Conservation (phyloP, 1,284 basidiomycete species). For the Apiotrichum domesticum region DNA sequence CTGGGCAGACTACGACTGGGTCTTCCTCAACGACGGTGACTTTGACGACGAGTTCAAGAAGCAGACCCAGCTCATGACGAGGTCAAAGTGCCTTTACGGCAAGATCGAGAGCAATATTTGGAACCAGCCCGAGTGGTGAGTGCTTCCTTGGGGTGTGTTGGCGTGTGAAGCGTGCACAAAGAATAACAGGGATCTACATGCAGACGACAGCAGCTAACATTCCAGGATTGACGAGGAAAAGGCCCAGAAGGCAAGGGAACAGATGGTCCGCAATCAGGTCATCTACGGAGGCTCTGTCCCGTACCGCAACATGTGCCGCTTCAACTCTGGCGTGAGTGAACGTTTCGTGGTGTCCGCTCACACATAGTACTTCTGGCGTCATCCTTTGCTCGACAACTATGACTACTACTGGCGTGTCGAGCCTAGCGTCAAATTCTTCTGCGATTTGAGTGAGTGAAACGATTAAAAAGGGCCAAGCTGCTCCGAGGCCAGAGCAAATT, state of each 20-base stretch:
- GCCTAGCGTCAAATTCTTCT: conserved; percentile 70
- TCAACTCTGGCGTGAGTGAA: conserved; percentile 74
- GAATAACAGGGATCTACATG: no score
- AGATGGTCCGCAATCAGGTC: conserved; percentile 69
- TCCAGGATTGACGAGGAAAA: conserved; percentile 61
- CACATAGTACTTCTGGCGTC: conserved; percentile 66
- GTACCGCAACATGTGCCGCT: conserved; percentile 72
- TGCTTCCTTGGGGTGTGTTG: background rate
- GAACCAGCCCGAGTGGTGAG: conserved; percentile 67
- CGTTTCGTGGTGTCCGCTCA: background rate
- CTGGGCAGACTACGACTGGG: conserved; percentile 75
- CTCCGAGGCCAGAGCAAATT: no score
- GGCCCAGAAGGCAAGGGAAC: conserved; percentile 58
- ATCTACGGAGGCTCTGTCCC: conserved; percentile 74
- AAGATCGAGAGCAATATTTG: conserved; percentile 74
- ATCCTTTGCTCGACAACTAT: conserved; percentile 69
- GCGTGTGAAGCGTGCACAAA: no score
- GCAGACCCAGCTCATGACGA: conserved; percentile 62
- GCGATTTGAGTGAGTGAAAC: conserved; percentile 53
- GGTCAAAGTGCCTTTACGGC: conserved; percentile 67
- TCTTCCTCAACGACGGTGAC: conserved; percentile 73
- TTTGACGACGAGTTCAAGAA: conserved; percentile 72
- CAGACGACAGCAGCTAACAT: background rate
- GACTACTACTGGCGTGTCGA: conserved; percentile 90
- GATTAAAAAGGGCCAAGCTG: no score